A percentile compares a stretch with the other conserved stretches of the same genome.
These are phyloP conservation scores for Talaromyces nanjingensis DNA, from an alignment of 495 filamentous ascomycete genomes.

Conservation along the genomic window DNA sequence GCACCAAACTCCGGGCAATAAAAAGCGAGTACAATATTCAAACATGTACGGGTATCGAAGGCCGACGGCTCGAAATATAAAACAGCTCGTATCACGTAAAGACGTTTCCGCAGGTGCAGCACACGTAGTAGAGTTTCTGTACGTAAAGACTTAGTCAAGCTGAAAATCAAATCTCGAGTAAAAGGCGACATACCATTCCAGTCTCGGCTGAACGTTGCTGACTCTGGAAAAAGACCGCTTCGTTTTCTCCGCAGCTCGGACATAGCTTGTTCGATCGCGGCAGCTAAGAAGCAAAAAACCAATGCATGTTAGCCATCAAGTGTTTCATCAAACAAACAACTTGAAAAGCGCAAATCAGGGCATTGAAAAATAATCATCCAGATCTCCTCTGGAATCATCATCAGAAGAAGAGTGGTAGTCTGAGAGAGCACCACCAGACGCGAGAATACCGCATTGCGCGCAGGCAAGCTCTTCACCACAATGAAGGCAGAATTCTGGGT, in stretches of 20 bases:
- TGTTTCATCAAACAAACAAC: conserved; percentile 10
- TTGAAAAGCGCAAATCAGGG: conserved; percentile 5
- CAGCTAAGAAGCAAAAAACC: conserved; percentile 52
- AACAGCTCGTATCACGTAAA: conserved; percentile 49
- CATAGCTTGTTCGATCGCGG: conserved; percentile 78
- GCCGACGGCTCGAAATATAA: conserved; percentile 15
- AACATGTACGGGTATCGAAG: conserved; percentile 30
- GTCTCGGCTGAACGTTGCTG: conserved; percentile 95
- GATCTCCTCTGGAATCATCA: conserved; percentile 8
- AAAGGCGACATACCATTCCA: conserved; percentile 72
- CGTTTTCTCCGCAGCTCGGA: conserved; percentile 72
- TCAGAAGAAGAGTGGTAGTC: conserved; percentile 13
- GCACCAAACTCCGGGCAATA: conserved; percentile 12
- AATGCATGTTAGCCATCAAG: conserved; percentile 41
- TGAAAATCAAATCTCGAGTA: conserved; percentile 2
- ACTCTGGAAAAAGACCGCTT: conserved; percentile 97
- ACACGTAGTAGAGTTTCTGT: conserved; percentile 97
- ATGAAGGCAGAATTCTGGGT: conserved; percentile 42
- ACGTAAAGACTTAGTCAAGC: background rate
- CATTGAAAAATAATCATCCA: conserved; percentile 7
- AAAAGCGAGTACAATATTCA: conserved; percentile 14
- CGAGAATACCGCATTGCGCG: conserved; percentile 30
- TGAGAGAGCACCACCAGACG: conserved; percentile 11
- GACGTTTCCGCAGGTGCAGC: conserved; percentile 84
- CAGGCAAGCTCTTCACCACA: conserved; percentile 49